Evolutionary conservation across 2,329 filamentous ascomycete genomes (phyloP).

Genomic region (Zasmidium cellare): DNA sequence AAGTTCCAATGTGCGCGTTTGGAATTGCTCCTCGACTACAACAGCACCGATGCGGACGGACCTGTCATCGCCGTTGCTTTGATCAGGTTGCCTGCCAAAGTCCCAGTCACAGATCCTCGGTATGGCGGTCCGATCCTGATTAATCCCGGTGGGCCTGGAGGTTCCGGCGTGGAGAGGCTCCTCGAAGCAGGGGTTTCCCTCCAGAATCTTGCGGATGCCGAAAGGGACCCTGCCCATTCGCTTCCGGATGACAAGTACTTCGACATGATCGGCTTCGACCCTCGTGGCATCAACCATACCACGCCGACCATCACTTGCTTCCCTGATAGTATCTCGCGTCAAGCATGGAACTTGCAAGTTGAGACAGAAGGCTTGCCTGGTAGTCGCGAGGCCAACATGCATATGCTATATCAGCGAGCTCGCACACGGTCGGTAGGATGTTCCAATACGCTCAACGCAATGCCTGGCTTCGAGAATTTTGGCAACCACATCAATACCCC

Average conservation of each 20-base stretch:
- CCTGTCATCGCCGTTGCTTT: conserved; percentile 45
- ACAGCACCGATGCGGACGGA: conserved; percentile 27
- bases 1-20: conserved; percentile 47
- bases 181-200: background rate
- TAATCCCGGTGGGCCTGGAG: conserved; percentile 45
- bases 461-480: background rate
- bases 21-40: conserved; percentile 47
- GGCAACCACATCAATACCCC: conserved; percentile 40
- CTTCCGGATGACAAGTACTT: conserved; percentile 34
- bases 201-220: conserved; percentile 13
- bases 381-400: conserved; percentile 1
- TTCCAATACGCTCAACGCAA: background rate
- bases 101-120: conserved; percentile 39
- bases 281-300: conserved; percentile 39
- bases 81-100: conserved; percentile 46
- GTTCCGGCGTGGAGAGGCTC: conserved; percentile 33
- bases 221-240: conserved; percentile 1
- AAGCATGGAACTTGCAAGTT: background rate
- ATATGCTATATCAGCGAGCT: conserved; percentile 2
- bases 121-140: conserved; percentile 42
- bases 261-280: conserved; percentile 44
- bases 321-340: background rate
- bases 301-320: conserved; percentile 32
- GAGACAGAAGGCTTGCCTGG: background rate
- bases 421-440: conserved; percentile 4